Conservation (phyloP, 495 filamentous ascomycete genomes). For the Oidiodendron maius region DNA sequence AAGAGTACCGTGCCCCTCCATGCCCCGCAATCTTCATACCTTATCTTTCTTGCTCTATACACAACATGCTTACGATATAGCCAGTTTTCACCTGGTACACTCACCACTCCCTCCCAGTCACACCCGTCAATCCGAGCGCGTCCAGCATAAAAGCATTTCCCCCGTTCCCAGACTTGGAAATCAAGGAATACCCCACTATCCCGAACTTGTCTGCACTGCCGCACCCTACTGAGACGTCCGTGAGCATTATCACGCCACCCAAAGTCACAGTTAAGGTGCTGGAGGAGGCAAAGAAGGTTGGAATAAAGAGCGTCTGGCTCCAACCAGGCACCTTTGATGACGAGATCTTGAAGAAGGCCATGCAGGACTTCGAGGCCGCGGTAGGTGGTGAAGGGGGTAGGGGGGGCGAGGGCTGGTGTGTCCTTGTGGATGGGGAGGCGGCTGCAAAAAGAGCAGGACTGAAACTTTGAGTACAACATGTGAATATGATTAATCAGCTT, state of each 20-base stretch:
- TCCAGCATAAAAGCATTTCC: constrained; percentile 50
- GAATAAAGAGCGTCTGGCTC: constrained; percentile 79
- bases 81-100: constrained; percentile 89
- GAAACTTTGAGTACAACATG: constrained; percentile 8
- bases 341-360: constrained; percentile 62
- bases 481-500: no score
- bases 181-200: constrained; percentile 53
- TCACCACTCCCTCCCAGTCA: constrained; percentile 65
- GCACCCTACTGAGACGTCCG: constrained; percentile 61
- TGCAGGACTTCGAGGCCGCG: constrained; percentile 58
- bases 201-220: constrained; percentile 58
- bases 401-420: constrained; percentile 80
- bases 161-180: constrained; percentile 25
- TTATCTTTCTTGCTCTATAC: not conserved
- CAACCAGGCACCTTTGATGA: constrained; percentile 87
- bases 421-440: constrained; percentile 81
- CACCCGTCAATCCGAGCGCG: constrained; percentile 73
- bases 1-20: constrained; percentile 50
- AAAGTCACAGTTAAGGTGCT: constrained; percentile 63
- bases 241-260: constrained; percentile 84
- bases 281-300: constrained; percentile 71
- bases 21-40: not conserved
- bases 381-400: constrained; percentile 63
- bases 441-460: constrained; percentile 52
- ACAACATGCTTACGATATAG: not conserved